These are phyloP conservation scores for Talaromyces trachyspermus DNA, from an alignment of 495 filamentous ascomycete species.

Conservation along the genomic window DNA sequence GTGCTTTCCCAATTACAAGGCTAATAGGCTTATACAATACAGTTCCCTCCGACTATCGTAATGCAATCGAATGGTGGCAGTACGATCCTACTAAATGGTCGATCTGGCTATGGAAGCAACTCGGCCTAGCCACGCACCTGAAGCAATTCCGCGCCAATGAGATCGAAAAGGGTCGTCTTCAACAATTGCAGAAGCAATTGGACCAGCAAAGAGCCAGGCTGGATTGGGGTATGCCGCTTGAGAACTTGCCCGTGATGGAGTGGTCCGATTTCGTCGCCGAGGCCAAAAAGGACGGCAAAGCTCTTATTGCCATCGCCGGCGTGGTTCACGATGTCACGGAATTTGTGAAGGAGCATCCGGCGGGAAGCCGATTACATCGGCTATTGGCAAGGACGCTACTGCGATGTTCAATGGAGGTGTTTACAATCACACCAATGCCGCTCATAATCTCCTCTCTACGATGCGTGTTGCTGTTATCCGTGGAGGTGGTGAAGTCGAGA, in stretches of 20 bases:
- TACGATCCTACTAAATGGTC: constrained; percentile 22
- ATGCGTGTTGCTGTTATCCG: not conserved
- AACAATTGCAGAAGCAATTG: not conserved
- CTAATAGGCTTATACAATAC: no score
- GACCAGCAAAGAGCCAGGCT: not conserved
- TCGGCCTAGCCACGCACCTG: constrained; percentile 21
- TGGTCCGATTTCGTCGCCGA: not conserved
- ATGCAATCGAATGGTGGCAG: constrained; percentile 24
- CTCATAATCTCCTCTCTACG: not conserved
- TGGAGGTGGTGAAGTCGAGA: no score
- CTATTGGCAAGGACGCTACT: constrained; percentile 26
- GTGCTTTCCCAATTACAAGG: no score
- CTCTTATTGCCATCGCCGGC: not conserved
- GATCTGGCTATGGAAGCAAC: constrained; percentile 19
- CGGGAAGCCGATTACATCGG: constrained; percentile 16
- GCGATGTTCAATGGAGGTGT: not conserved
- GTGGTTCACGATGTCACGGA: not conserved
- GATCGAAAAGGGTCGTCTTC: constrained; percentile 11
- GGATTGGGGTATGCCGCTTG: not conserved
- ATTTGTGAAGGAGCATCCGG: constrained; percentile 17
- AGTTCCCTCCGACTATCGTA: constrained; percentile 25
- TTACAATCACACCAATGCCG: not conserved
- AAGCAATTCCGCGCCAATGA: constrained; percentile 14
- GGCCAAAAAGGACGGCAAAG: not conserved
- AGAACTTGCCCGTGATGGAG: not conserved